phyloP scores from a whole-genome alignment of 2,329 filamentous ascomycete species.

The Penicillium sp. region DNA sequence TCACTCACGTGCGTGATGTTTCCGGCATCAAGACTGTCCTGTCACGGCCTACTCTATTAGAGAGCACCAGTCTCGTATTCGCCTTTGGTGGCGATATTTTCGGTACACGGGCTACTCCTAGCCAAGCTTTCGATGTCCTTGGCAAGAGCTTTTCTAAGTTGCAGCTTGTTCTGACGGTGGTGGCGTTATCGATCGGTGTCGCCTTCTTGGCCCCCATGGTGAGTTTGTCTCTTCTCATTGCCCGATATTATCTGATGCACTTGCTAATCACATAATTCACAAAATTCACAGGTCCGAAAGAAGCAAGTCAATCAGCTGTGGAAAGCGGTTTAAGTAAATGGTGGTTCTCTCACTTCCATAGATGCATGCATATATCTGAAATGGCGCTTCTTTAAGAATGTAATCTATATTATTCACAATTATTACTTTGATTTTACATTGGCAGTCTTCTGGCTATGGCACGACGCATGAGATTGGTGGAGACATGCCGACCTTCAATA shows the following conservation, averaged over 20 bases:
- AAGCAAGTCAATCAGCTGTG: conserved; percentile 27
- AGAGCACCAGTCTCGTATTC: conserved; percentile 89
- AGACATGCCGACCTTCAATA: background rate
- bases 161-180: conserved; percentile 78
- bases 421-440: background rate
- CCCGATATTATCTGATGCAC: background rate
- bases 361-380: conserved; percentile 12
- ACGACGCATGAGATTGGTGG: background rate
- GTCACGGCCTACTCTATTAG: conserved; percentile 74
- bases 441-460: background rate
- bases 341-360: background rate
- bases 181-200: conserved; percentile 75
- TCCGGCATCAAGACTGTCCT: conserved; percentile 72
- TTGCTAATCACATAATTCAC: conserved; percentile 8
- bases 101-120: conserved; percentile 81
- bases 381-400: conserved; percentile 4
- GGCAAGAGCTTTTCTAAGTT: conserved; percentile 93
- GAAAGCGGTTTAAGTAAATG: conserved; percentile 15
- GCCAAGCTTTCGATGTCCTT: conserved; percentile 85
- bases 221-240: conserved; percentile 39
- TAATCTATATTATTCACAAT: conserved; percentile 11
- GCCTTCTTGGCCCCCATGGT: conserved; percentile 81
- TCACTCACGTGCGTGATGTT: conserved; percentile 82
- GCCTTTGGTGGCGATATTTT: conserved; percentile 86
- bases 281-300: conserved; percentile 14